A percentile compares a stretch with the other conserved stretches of the same genome.
Conservation (phyloP, 164 flowering plant genomes). For the Cinnamomum chago region DNA sequence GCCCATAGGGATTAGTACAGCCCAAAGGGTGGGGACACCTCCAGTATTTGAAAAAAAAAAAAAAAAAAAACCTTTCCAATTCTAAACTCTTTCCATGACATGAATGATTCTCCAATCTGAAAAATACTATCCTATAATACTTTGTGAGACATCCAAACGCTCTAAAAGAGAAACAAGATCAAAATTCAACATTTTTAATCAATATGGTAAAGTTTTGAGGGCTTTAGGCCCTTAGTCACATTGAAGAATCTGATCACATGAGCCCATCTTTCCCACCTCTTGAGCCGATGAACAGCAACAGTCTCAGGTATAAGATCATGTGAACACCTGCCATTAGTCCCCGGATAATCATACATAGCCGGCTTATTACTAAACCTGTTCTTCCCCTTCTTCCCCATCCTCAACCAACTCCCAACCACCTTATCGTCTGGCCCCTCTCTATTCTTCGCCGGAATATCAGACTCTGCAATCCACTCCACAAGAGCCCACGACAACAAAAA, state of each 20-base stretch:
- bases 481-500: constrained; percentile 60
- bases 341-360: constrained; percentile 63
- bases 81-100: no score
- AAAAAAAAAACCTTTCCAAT: no score
- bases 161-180: no score
- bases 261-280: constrained; percentile 58
- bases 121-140: no score
- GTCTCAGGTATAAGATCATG: constrained; percentile 57
- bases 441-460: constrained; percentile 35
- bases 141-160: not conserved
- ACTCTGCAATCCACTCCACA: constrained; percentile 46
- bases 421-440: constrained; percentile 53
- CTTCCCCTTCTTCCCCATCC: constrained; percentile 37
- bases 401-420: constrained; percentile 55
- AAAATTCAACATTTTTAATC: not conserved
- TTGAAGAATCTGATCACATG: constrained; percentile 48
- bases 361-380: constrained; percentile 46
- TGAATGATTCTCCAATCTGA: no score
- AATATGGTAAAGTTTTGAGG: constrained; percentile 33
- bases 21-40: no score
- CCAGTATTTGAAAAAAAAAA: no score
- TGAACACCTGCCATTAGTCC: constrained; percentile 50
- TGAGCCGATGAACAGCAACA: constrained; percentile 56
- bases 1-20: no score
- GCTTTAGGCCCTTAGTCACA: constrained; percentile 35